Conservation (phyloP, 2,329 filamentous ascomycete species). For the Pseudogymnoascus verrucosus region DNA sequence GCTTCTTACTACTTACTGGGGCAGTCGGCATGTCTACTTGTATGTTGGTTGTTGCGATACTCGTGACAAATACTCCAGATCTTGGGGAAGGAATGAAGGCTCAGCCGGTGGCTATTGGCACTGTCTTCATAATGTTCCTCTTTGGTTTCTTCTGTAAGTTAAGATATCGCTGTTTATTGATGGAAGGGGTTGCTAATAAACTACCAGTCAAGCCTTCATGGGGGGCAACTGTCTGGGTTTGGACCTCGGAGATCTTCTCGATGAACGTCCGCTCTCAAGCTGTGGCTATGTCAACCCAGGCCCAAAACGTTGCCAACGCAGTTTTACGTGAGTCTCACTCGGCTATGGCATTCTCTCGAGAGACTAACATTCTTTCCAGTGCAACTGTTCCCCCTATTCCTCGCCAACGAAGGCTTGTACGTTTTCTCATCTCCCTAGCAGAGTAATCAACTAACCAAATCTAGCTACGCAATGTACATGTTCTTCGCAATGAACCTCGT, state of each 20-base stretch:
- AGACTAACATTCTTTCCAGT: background rate
- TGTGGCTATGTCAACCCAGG: slow-evolving; percentile 13
- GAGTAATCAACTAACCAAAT: slow-evolving; percentile 22
- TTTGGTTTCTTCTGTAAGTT: slow-evolving; percentile 19
- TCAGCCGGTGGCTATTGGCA: slow-evolving; percentile 33
- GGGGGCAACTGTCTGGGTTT: slow-evolving; percentile 25
- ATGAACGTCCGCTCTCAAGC: slow-evolving; percentile 26
- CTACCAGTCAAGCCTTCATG: slow-evolving; percentile 15
- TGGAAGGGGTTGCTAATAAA: background rate
- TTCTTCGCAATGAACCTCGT: slow-evolving; percentile 32
- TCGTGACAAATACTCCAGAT: slow-evolving; percentile 43
- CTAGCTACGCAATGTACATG: slow-evolving; percentile 29
- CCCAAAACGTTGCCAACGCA: background rate
- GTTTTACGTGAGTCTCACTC: background rate
- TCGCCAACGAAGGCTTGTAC: slow-evolving; percentile 33
- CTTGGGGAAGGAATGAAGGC: slow-evolving; percentile 36
- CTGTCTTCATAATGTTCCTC: slow-evolving; percentile 27
- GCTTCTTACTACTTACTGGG: slow-evolving; percentile 44
- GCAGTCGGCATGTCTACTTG: slow-evolving; percentile 47
- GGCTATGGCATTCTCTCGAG: background rate
- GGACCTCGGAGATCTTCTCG: slow-evolving; percentile 30
- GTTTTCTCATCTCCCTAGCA: slow-evolving; percentile 30
- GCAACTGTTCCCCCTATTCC: slow-evolving; percentile 23
- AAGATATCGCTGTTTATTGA: background rate
- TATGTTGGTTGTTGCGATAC: slow-evolving; percentile 44